Base-by-base conservation (phyloP, 805 yeast species). In the Yarrowia porcina region DNA sequence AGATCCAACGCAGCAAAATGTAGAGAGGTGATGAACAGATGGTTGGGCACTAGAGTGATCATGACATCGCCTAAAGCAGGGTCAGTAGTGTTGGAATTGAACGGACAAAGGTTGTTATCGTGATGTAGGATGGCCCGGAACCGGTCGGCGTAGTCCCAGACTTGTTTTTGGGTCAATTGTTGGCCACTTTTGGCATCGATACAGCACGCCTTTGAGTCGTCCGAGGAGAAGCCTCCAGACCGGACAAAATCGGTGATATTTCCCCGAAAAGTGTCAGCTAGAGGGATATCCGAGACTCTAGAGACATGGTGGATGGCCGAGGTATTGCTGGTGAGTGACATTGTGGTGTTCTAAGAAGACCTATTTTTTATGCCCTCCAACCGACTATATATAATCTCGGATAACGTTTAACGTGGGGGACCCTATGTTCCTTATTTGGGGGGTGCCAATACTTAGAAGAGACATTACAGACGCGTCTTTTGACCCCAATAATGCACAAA, bases 41-140 rank as follows among this genome's bases (percentile, higher is more conserved):
- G 61, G 21, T 56, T 56, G 36, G 49, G 49, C n/a, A 56, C 38
- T 13, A 56, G 49, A 7, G 49, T 39, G n/a, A 56, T 56, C 38
- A 56, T 28, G n/a, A 56, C 61, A 5, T 56, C 49, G 2, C 61
- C 61, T 1, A 56, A 21, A 39, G 28, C 36, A 3, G 47, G 49
- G 11, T 56, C 61, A 0, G 42, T 20, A 6, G 47, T 27, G 61
- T 39, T 32, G 18, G 38, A 28, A 18, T 30, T 56, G 39, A 36
- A 35, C 3, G 61, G 61, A 30, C 49, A 39, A 18, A 56, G 47
- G 15, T 39, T 13, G 23, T 28, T 20, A 28, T 56, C 61, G 12
- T 56, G 49, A 11, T 38, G 49, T 11, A 56, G 30, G 11, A 56
- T 20, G 0, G 61, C 61, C 5, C 61, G 15, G 38, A 56, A 39